phyloP scores from a whole-genome alignment of 208 protist species.

The Acanthamoeba royreba region DNA sequence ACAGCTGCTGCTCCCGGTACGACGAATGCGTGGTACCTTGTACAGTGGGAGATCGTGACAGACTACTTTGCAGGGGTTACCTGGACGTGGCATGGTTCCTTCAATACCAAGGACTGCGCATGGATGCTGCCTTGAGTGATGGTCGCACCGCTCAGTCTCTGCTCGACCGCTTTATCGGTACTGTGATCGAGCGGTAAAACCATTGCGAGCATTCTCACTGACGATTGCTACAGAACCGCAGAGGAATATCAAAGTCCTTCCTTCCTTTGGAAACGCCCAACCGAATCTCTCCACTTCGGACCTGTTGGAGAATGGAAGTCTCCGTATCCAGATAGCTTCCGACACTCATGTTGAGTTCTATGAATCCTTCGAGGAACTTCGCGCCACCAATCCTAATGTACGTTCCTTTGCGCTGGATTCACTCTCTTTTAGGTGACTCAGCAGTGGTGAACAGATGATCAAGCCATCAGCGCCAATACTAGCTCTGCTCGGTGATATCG shows the following conservation, averaged over 20 bases:
- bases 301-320: background rate
- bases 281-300: background rate
- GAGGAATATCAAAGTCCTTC: no score
- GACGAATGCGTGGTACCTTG: no score
- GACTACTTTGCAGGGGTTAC: background rate
- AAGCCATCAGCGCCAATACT: background rate
- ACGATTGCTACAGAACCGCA: no score
- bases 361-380: background rate
- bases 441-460: background rate
- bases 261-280: background rate
- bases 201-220: no score
- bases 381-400: no score
- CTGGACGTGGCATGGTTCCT: background rate
- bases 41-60: no score
- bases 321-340: conserved; percentile 5
- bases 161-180: background rate
- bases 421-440: no score
- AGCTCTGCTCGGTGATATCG: conserved; percentile 34
- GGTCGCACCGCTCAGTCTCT: background rate
- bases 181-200: no score
- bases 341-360: conserved; percentile 5
- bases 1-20: background rate
- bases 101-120: background rate
- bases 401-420: no score
- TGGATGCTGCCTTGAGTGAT: background rate